A percentile compares a stretch with the other conserved stretches of the same genome.
phyloP scores from a whole-genome alignment of 2,329 filamentous ascomycete genomes.

The Cytospora leucostoma region DNA sequence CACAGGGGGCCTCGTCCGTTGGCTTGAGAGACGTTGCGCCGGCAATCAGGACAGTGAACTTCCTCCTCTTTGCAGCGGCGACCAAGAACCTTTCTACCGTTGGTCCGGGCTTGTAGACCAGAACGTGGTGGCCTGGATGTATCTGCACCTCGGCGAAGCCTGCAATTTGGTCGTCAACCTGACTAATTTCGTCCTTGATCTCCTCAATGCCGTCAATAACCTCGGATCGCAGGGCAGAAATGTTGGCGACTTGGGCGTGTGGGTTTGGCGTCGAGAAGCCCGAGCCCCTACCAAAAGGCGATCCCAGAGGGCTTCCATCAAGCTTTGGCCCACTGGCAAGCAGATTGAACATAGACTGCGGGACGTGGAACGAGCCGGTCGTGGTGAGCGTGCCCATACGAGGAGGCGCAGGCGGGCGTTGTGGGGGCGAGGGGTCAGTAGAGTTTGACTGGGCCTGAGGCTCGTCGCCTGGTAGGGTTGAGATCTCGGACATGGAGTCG shows the following conservation, averaged over 20 bases:
- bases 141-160: constrained; percentile 88
- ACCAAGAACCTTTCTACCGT: constrained; percentile 90
- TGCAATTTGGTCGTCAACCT: constrained; percentile 92
- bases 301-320: constrained; percentile 42
- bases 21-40: constrained; percentile 55
- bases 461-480: constrained; percentile 30
- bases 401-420: constrained; percentile 52
- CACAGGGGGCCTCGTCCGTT: constrained; percentile 44
- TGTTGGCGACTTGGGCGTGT: constrained; percentile 44
- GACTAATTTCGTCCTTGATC: constrained; percentile 91
- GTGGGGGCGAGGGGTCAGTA: constrained; percentile 24
- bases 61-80: constrained; percentile 83
- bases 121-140: constrained; percentile 86
- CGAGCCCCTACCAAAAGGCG: constrained; percentile 50
- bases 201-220: constrained; percentile 93
- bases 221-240: constrained; percentile 79
- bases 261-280: constrained; percentile 38
- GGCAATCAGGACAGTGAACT: constrained; percentile 86
- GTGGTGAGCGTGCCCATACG: constrained; percentile 51
- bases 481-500: constrained; percentile 57
- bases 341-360: constrained; percentile 84
- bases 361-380: constrained; percentile 64
- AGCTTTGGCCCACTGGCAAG: constrained; percentile 70
- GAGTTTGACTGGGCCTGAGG: constrained; percentile 14
- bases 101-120: constrained; percentile 82